phyloP scores from a whole-genome alignment of 352 stramenopile genomes.

The Globisporangium abappressorium region DNA sequence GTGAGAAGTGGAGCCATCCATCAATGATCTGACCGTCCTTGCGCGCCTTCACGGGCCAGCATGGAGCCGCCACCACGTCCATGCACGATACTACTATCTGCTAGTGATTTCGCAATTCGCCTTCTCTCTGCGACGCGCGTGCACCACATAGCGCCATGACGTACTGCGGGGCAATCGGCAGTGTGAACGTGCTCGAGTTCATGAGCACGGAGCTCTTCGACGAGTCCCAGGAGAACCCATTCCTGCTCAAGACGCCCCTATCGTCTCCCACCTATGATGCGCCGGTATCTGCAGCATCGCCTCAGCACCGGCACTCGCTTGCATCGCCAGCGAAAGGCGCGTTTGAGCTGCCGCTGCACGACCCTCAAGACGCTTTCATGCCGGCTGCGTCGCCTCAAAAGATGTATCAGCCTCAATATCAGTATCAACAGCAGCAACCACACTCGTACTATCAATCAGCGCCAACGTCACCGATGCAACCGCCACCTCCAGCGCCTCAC shows the following conservation, averaged over 20 bases:
- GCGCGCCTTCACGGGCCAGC: background rate
- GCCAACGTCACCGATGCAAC: background rate
- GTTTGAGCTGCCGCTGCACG: constrained; percentile 39
- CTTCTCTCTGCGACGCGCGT: background rate
- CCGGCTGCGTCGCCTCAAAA: background rate
- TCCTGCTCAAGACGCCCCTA: constrained; percentile 35
- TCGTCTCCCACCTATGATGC: constrained; percentile 8
- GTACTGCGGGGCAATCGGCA: constrained; percentile 65
- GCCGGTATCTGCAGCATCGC: constrained; percentile 2
- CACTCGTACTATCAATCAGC: background rate
- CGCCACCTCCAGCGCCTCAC: background rate
- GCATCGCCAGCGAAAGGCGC: background rate
- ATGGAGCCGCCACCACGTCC: background rate
- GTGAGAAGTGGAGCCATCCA: background rate
- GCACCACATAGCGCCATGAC: constrained; percentile 14
- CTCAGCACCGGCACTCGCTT: constrained; percentile 1
- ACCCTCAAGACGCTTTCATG: constrained; percentile 14
- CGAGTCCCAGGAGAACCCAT: constrained; percentile 70
- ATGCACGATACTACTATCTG: background rate
- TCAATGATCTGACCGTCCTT: background rate
- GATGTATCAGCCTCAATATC: background rate
- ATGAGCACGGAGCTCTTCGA: constrained; percentile 73
- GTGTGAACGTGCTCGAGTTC: constrained; percentile 63
- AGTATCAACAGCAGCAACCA: background rate
- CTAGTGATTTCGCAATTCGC: constrained; percentile 1